phyloP scores from a whole-genome alignment of 2,329 filamentous ascomycete genomes.

The Elsinoe perseae region DNA sequence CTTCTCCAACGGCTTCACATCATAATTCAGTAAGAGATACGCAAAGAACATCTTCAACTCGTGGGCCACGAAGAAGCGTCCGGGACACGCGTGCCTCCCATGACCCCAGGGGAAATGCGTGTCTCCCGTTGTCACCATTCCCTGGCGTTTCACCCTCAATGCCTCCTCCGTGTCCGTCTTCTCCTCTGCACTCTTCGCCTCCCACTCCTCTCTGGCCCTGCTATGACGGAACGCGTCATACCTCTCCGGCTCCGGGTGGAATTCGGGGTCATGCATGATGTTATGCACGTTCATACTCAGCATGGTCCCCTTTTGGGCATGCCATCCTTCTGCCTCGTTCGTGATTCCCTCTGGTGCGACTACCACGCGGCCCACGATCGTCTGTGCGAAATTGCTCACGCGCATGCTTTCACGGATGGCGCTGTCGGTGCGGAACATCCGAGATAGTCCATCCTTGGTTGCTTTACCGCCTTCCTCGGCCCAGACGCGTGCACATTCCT shows the following conservation, averaged over 20 bases:
- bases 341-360: conserved; percentile 23
- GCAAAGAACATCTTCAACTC: conserved; percentile 34
- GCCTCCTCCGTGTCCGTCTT: conserved; percentile 19
- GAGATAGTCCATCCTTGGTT: conserved; percentile 23
- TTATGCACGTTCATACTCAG: conserved; percentile 22
- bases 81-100: conserved; percentile 30
- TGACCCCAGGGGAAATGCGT: conserved; percentile 28
- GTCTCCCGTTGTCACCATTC: conserved; percentile 25
- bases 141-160: conserved; percentile 22
- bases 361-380: conserved; percentile 25
- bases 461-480: conserved; percentile 19
- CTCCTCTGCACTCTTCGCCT: conserved; percentile 16
- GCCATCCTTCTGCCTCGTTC: conserved; percentile 21
- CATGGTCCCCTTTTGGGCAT: conserved; percentile 22
- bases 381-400: conserved; percentile 21
- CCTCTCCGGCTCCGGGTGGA: conserved; percentile 24
- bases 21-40: conserved; percentile 33
- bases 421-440: conserved; percentile 25
- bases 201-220: conserved; percentile 21
- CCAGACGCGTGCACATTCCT: conserved; percentile 25
- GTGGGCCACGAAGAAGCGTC: conserved; percentile 32
- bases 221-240: conserved; percentile 31
- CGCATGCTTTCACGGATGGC: conserved; percentile 30
- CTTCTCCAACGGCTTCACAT: conserved; percentile 26
- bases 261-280: conserved; percentile 26